Evolutionary conservation across 148 eudicot species (phyloP), one percentile per base, ranked within the genome.

Genomic region (Dysphania ambrosioides): DNA sequence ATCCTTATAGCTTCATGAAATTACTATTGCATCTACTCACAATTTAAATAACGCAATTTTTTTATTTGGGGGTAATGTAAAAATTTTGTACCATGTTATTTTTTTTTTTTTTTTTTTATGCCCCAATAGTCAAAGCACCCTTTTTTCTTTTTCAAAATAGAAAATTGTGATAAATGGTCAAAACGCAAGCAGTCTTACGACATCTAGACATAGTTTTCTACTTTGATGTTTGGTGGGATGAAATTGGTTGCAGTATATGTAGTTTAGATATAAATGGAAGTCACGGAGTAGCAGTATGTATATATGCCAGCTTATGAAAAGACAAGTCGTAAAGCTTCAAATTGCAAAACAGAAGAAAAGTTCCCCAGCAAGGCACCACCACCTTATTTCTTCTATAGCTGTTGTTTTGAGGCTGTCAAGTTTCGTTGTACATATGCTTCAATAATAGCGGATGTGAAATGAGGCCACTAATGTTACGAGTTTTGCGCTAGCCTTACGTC

Each of bases 381-480:
- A n/a, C n/a, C n/a, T n/a, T 41, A 7, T 36, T 15, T 3, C 35
- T 7, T 26, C 36, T 35, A n/a, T 9, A 16, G 16, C 41, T 59
- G 23, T 72, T 41, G 40, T 60, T 61, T 60, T 29, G 67, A n/a
- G n/a, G 6, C 35, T 61, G 61, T 49, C 60, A 60, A 35, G 70
- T 63, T 42, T 21, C 8, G n/a, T 2, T 23, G 60, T n/a, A 29
- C 23, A 19, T 19, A 53, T 53, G 23, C n/a, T 34, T 71, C 74
- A 71, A 32, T 58, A 71, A 55, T 55, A 19, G 27, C 47, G 56
- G 26, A 71, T 53, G 63, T 63, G 24, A 53, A 51, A 31, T 10
- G 21, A 63, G 62, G 21, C 74, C 74, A 71, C 74, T n/a, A 47
- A 44, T 32, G 36, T 2, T 44, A 69, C 19, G 58, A 53, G 58